Conservation (phyloP, 306 rosid genomes). For the Arachis hypogaea region DNA sequence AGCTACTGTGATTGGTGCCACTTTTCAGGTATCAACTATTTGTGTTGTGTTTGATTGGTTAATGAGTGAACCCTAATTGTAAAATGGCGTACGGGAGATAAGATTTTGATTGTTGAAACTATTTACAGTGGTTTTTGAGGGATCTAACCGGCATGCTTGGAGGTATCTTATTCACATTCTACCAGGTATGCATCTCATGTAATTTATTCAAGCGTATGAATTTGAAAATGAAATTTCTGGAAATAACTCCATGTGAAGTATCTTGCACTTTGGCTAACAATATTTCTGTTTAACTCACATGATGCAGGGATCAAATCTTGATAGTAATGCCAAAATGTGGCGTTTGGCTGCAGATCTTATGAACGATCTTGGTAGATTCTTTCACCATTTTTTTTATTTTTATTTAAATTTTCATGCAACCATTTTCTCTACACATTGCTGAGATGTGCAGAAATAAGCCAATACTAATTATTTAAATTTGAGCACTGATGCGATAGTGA, state of each 20-base stretch:
- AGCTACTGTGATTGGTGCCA: constrained; percentile 93
- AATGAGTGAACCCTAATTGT: constrained; percentile 25
- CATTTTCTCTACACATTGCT: constrained; percentile 13
- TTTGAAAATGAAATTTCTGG: constrained; percentile 15
- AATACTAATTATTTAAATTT: neutral
- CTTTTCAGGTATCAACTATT: constrained; percentile 78
- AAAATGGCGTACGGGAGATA: constrained; percentile 35
- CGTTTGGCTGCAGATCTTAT: constrained; percentile 96
- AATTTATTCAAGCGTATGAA: constrained; percentile 22
- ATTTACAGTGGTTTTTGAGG: constrained; percentile 96
- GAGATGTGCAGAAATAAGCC: neutral
- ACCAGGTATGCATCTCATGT: constrained; percentile 64
- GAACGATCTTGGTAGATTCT: constrained; percentile 87
- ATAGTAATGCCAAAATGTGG: constrained; percentile 98
- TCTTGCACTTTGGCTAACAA: neutral
- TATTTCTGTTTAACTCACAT: constrained; percentile 24
- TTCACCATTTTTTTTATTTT: constrained; percentile 15
- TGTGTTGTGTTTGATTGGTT: constrained; percentile 17
- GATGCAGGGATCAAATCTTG: constrained; percentile 92
- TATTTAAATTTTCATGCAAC: constrained; percentile 13
- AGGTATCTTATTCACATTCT: constrained; percentile 93
- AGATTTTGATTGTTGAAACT: constrained; percentile 40
- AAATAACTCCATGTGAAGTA: constrained; percentile 13
- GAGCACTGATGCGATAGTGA: constrained; percentile 19
- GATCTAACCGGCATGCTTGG: constrained; percentile 98